These are phyloP conservation scores for Suillus cothurnatus DNA, from an alignment of 768 basidiomycete genomes.

Conservation along the genomic window DNA sequence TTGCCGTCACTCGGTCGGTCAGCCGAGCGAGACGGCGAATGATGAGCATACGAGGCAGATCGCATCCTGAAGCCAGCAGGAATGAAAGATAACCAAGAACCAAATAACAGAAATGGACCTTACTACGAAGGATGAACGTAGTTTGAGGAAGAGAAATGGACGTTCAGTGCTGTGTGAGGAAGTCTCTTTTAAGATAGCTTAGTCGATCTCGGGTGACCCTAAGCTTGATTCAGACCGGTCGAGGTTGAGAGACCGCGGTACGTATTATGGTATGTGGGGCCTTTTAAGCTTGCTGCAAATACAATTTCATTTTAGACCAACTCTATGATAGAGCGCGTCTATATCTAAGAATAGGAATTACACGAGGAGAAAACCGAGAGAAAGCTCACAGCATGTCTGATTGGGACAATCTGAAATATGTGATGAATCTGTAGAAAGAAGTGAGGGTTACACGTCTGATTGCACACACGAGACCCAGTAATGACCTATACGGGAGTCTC, in stretches of 20 bases:
- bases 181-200: conserved; percentile 4
- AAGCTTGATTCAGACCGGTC: conserved; percentile 22
- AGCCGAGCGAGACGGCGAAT: conserved; percentile 13
- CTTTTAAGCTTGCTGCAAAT: background rate
- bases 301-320: conserved; percentile 26
- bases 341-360: background rate
- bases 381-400: background rate
- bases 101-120: background rate
- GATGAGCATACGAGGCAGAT: conserved; percentile 23
- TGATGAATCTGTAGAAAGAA: conserved; percentile 9
- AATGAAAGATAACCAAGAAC: background rate
- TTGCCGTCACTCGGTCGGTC: conserved; percentile 9
- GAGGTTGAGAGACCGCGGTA: conserved; percentile 16
- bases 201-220: conserved; percentile 3
- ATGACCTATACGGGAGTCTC: background rate
- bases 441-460: conserved; percentile 20
- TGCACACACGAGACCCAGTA: background rate
- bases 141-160: conserved; percentile 11
- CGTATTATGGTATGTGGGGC: conserved; percentile 7
- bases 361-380: conserved; percentile 7
- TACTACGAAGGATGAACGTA: conserved; percentile 1
- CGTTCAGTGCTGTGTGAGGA: background rate
- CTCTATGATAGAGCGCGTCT: background rate
- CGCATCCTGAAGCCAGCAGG: conserved; percentile 19
- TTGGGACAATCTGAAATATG: conserved; percentile 5